A percentile compares a stretch with the other conserved stretches of the same genome.
Conservation (phyloP, 164 flowering plant genomes). For the Aristolochia californica region DNA sequence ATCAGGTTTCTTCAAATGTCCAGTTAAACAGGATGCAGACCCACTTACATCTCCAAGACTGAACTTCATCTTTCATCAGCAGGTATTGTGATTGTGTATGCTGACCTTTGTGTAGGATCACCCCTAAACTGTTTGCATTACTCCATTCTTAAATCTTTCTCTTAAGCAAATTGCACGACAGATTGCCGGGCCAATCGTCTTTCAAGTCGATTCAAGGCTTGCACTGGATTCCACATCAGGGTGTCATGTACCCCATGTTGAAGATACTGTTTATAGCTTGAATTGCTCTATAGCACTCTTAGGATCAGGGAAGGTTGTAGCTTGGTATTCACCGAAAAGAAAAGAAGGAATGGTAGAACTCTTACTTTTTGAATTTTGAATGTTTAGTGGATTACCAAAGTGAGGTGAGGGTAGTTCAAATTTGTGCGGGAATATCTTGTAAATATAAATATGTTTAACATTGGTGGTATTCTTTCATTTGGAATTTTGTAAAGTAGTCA, state of each 20-base stretch:
- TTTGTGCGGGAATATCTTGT: constrained; percentile 2
- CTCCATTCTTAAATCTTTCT: not conserved
- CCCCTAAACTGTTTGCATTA: no score
- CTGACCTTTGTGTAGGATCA: no score
- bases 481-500: no score
- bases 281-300: constrained; percentile 52
- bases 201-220: constrained; percentile 62
- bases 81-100: constrained; percentile 33
- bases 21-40: constrained; percentile 17
- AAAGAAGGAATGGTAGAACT: constrained; percentile 97
- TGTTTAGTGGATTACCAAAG: not conserved
- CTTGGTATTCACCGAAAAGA: constrained; percentile 91
- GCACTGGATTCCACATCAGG: constrained; percentile 27
- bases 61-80: constrained; percentile 70
- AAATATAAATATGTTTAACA: not conserved
- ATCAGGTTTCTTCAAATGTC: constrained; percentile 21
- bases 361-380: constrained; percentile 64
- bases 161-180: constrained; percentile 14
- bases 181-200: constrained; percentile 81
- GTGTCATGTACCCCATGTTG: constrained; percentile 31
- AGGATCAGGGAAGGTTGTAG: constrained; percentile 68
- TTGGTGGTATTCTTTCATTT: not conserved
- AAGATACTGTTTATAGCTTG: constrained; percentile 65
- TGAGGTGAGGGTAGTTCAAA: constrained; percentile 4
- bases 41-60: constrained; percentile 56